These are phyloP conservation scores for Scedosporium boydii DNA, from an alignment of 2,329 filamentous ascomycete genomes.

Conservation along the genomic window DNA sequence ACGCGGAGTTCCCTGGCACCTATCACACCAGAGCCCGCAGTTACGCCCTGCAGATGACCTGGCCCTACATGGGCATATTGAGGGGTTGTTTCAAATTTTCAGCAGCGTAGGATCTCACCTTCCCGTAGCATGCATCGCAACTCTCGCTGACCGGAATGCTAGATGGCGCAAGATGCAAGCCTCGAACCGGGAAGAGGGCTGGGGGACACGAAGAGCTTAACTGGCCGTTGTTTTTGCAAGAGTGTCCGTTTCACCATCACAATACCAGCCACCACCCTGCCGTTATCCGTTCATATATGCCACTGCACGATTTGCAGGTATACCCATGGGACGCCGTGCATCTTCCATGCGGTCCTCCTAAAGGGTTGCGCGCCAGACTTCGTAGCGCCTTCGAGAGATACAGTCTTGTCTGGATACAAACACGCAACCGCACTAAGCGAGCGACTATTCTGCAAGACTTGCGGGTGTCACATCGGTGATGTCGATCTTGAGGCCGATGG, in stretches of 20 bases:
- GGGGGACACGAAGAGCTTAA: slow-evolving; percentile 23
- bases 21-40: too few species aligned
- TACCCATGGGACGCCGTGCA: slow-evolving; percentile 28
- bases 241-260: slow-evolving; percentile 31
- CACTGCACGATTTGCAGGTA: slow-evolving; percentile 36
- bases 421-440: slow-evolving; percentile 17
- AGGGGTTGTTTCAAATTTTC: too few species aligned
- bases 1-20: too few species aligned
- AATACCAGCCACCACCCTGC: slow-evolving; percentile 26
- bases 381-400: slow-evolving; percentile 26
- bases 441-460: slow-evolving; percentile 35
- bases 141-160: background rate
- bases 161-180: background rate
- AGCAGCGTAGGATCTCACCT: too few species aligned
- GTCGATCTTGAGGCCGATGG: slow-evolving; percentile 16
- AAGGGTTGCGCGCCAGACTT: slow-evolving; percentile 25
- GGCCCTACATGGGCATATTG: too few species aligned
- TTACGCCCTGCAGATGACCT: too few species aligned
- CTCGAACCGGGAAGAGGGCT: background rate
- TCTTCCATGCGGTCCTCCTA: slow-evolving; percentile 30
- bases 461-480: slow-evolving; percentile 34
- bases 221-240: slow-evolving; percentile 35
- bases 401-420: slow-evolving; percentile 27
- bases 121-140: too few species aligned
- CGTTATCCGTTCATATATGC: slow-evolving; percentile 32